These are phyloP conservation scores for Cordyceps militaris DNA, from an alignment of 2,329 filamentous ascomycete species.

Conservation along the genomic window DNA sequence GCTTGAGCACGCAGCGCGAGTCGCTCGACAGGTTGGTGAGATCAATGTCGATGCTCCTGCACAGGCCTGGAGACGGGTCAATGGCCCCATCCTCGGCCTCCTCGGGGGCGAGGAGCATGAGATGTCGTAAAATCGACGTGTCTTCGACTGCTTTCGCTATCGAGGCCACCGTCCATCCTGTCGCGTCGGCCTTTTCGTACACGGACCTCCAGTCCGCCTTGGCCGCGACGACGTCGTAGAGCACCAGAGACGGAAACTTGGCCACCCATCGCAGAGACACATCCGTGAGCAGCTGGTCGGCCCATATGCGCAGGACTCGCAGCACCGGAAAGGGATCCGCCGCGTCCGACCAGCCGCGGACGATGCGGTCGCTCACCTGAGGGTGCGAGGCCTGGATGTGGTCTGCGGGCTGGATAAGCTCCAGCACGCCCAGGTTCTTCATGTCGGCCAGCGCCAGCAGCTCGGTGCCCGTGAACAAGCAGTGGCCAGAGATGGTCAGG, in stretches of 20 bases:
- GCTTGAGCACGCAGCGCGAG: slow-evolving; percentile 26
- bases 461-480: slow-evolving; percentile 30
- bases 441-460: slow-evolving; percentile 34
- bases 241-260: slow-evolving; percentile 36
- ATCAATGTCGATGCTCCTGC: slow-evolving; percentile 28
- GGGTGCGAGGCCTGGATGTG: slow-evolving; percentile 25
- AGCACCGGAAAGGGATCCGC: slow-evolving; percentile 38
- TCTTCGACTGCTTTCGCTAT: slow-evolving; percentile 22
- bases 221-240: slow-evolving; percentile 37
- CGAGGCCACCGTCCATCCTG: slow-evolving; percentile 30
- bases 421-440: slow-evolving; percentile 41
- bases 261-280: slow-evolving; percentile 34
- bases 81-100: slow-evolving; percentile 18
- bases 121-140: slow-evolving; percentile 25
- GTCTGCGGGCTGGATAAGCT: slow-evolving; percentile 36
- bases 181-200: slow-evolving; percentile 18
- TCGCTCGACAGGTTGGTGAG: slow-evolving; percentile 28
- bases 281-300: slow-evolving; percentile 31
- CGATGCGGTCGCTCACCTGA: slow-evolving; percentile 35
- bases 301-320: slow-evolving; percentile 40
- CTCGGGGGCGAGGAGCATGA: slow-evolving; percentile 28
- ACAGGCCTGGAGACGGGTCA: slow-evolving; percentile 22
- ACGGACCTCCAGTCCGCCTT: slow-evolving; percentile 30
- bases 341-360: slow-evolving; percentile 38
- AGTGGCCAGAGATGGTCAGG: slow-evolving; percentile 32